phyloP scores from a whole-genome alignment of 257 asterid species.

The Plantago ovata region DNA sequence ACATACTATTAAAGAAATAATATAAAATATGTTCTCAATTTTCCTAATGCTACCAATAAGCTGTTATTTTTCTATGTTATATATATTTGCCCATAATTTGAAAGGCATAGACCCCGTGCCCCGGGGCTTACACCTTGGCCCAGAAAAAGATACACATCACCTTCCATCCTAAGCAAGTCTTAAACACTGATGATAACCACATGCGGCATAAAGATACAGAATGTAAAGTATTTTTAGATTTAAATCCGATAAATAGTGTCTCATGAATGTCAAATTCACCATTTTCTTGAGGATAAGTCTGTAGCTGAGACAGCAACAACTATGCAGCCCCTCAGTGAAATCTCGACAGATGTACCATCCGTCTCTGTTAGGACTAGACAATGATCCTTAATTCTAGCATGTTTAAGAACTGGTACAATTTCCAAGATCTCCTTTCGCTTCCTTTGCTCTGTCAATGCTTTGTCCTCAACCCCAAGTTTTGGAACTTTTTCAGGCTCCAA shows the following conservation, averaged over 20 bases:
- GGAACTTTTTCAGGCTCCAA: slow-evolving; percentile 71
- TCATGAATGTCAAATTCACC: slow-evolving; percentile 42
- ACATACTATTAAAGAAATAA: too few species aligned
- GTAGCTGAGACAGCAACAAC: slow-evolving; percentile 84
- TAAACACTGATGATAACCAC: slow-evolving; percentile 5
- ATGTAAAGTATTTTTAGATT: slow-evolving; percentile 14
- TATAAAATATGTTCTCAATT: too few species aligned
- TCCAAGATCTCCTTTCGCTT: slow-evolving; percentile 63
- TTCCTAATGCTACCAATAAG: too few species aligned
- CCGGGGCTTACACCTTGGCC: too few species aligned
- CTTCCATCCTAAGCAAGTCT: too few species aligned
- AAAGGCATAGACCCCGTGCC: too few species aligned
- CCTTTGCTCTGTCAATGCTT: slow-evolving; percentile 48
- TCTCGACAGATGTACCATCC: slow-evolving; percentile 59
- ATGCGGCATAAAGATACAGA: slow-evolving; percentile 11
- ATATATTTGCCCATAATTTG: too few species aligned
- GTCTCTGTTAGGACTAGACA: slow-evolving; percentile 56
- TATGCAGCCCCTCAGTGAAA: slow-evolving; percentile 68
- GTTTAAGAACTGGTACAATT: slow-evolving; percentile 64
- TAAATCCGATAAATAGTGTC: slow-evolving; percentile 14
- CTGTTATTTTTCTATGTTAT: too few species aligned
- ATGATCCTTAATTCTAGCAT: slow-evolving; percentile 54
- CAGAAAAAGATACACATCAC: too few species aligned
- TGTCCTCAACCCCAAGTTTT: slow-evolving; percentile 42
- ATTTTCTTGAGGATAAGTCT: slow-evolving; percentile 63